A percentile compares a stretch with the other conserved stretches of the same genome.
Conservation (phyloP, 2,329 filamentous ascomycete species). For the Aspergillus luchuensis region DNA sequence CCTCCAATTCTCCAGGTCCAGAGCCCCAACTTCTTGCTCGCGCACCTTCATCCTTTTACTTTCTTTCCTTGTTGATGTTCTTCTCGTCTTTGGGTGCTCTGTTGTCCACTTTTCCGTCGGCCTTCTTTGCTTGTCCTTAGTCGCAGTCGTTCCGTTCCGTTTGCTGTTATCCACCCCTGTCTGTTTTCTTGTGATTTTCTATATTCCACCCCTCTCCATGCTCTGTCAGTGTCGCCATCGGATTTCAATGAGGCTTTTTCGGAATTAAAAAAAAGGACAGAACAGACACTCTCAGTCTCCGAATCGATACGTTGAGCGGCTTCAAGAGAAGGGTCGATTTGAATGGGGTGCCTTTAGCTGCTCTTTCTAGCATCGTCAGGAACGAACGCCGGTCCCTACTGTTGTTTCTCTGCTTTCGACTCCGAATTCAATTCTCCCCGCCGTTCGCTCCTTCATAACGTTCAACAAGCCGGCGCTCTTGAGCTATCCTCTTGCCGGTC, state of each 20-base stretch:
- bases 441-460: constrained; percentile 12
- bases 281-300: not conserved
- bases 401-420: constrained; percentile 14
- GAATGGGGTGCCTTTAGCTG: constrained; percentile 10
- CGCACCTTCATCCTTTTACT: constrained; percentile 12
- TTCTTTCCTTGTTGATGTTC: constrained; percentile 17
- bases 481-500: constrained; percentile 13
- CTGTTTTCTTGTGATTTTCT: constrained; percentile 20
- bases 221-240: constrained; percentile 19
- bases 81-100: constrained; percentile 12
- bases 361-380: constrained; percentile 8
- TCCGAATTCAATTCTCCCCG: constrained; percentile 10
- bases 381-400: constrained; percentile 11
- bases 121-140: not conserved
- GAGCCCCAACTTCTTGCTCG: constrained; percentile 14
- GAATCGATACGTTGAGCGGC: constrained; percentile 18
- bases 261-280: constrained; percentile 15
- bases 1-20: constrained; percentile 6
- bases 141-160: constrained; percentile 10
- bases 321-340: constrained; percentile 3
- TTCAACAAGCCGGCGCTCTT: constrained; percentile 20
- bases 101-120: not conserved
- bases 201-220: constrained; percentile 15
- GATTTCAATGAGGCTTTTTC: constrained; percentile 14
- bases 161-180: constrained; percentile 17